Base-by-base conservation (phyloP, 2,329 filamentous ascomycete species). In the Mariannaea elegans region DNA sequence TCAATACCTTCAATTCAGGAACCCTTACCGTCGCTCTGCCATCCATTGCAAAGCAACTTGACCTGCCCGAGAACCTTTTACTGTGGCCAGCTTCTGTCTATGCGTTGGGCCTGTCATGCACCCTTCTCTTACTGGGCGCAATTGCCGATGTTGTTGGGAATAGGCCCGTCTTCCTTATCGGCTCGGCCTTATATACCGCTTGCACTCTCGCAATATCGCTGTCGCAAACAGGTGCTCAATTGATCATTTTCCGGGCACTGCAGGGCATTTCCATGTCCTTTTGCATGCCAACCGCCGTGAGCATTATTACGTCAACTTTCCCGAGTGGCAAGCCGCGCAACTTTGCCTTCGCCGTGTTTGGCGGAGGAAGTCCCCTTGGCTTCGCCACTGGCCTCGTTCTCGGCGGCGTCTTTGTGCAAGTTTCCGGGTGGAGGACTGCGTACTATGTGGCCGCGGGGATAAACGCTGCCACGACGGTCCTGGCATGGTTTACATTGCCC, bases 311-410 rank as follows among this genome's bases (percentile, higher is more conserved):
- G 0, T 72, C 72, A 8, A 78, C 75, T 0, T 77, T 80, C 4
- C 72, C 75, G 0, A 72, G 63, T 14, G 77, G 77, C 0, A 61
- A 63, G 1, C 70, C 72, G 69, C 71, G 79, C 7, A 81, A 81
- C 42, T 73, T 76, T 2, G 78, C 73, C 0, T 81, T 81, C 49
- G 76, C 79, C 0, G 77, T 78, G 63, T 71, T 81, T 10, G 80
- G 82, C 1, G 75, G 81, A 62, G 78, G 77, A 2, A 76, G 78
- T 36, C 78, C 81, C 0, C 59, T 84, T 1, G 81, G 82, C 0
- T 84, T 82, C 45, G 79, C 81, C 0, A 58, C 82, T 0, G 83
- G 83, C 0, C 64, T 85, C 2, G 80, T 85, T 0, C 72, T 84
- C 0, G 81, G 81, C 6, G 82, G 82, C 16, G 70, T 85, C 5